These are phyloP conservation scores for Vitis labrusca DNA, from an alignment of 164 flowering plant species.

Conservation along the genomic window DNA sequence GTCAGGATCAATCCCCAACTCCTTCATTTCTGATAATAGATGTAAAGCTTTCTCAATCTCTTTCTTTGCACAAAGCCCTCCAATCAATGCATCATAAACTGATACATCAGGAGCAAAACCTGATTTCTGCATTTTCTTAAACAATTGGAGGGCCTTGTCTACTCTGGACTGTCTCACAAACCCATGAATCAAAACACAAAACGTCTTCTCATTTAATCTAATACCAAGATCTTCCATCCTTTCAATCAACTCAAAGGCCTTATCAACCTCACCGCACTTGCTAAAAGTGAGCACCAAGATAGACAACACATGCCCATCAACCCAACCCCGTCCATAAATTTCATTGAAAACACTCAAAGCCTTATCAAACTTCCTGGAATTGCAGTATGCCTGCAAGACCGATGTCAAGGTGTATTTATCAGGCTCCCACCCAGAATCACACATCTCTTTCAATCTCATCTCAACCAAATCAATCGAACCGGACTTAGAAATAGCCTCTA, in stretches of 20 bases:
- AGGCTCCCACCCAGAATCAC: conserved; percentile 35
- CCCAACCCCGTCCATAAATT: conserved; percentile 59
- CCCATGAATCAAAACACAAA: conserved; percentile 69
- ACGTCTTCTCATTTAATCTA: conserved; percentile 65
- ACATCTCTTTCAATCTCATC: conserved; percentile 68
- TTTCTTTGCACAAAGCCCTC: conserved; percentile 61
- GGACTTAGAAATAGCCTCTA: conserved; percentile 62
- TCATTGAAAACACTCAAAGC: conserved; percentile 55
- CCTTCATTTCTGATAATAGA: conserved; percentile 65
- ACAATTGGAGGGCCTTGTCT: conserved; percentile 62
- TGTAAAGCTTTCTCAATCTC: conserved; percentile 49
- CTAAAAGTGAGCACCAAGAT: conserved; percentile 58
- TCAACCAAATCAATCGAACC: conserved; percentile 48
- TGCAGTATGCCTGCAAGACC: conserved; percentile 67
- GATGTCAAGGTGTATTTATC: conserved; percentile 75
- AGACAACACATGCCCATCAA: conserved; percentile 55
- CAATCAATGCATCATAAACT: conserved; percentile 65
- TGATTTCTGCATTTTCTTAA: conserved; percentile 55
- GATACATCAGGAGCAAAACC: conserved; percentile 53
- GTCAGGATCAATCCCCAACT: conserved; percentile 56
- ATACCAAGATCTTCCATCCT: conserved; percentile 48
- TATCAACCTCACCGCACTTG: conserved; percentile 74
- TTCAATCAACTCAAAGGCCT: conserved; percentile 63
- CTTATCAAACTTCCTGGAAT: conserved; percentile 52
- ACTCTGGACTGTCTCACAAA: conserved; percentile 51